Evolutionary conservation across 768 basidiomycete species (phyloP), one percentile per base, ranked within the genome.

Genomic region (Amanita exitialis): DNA sequence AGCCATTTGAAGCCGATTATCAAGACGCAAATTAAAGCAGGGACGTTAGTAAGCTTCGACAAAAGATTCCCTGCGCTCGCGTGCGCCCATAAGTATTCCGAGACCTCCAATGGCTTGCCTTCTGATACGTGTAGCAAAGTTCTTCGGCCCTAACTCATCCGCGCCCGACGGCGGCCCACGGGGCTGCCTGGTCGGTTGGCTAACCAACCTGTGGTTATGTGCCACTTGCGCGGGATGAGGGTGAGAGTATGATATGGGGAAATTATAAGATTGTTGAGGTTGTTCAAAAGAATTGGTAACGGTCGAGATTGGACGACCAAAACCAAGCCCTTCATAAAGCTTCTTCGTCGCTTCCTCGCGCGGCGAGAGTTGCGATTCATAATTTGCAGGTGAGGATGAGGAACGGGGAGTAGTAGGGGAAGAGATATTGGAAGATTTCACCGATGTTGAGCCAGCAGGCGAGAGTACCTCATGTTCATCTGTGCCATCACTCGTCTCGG

Each of bases 341-440:
- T 86, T 89, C 79, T 89, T 91, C 36, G 83, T 66, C 9, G 82
- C 89, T 69, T 90, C 88, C 68, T 91, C 89, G 70, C 89, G 84
- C 63, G 85, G 84, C 68, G 86, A 88, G 58, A 90, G 79, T 50
- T 82, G 78, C 55, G 66, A 67, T 46, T 71, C 76, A 55, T 72
- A 2, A 20, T 50, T 41, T 50, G 49, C 73, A 34, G 83, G 86
- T 42, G 81, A 77, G 38, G 55, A 44, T 16, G 81, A 75, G 15
- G 86, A 84, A 56, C 78, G 78, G 9, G 89, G 86, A 1, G 87
- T 89, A 38, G 82, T 79, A 3, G 89, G 88, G 52, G 87, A 83
- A n/a, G 82, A 82, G 54, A 28, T 37, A 42, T 71, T 69, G 54
- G 71, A 70, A 6, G 62, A 64, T 13, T 71, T 71, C 30, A 79